Evolutionary conservation across 129 eudicot species (phyloP).

Genomic region (Saussurea involucrata): DNA sequence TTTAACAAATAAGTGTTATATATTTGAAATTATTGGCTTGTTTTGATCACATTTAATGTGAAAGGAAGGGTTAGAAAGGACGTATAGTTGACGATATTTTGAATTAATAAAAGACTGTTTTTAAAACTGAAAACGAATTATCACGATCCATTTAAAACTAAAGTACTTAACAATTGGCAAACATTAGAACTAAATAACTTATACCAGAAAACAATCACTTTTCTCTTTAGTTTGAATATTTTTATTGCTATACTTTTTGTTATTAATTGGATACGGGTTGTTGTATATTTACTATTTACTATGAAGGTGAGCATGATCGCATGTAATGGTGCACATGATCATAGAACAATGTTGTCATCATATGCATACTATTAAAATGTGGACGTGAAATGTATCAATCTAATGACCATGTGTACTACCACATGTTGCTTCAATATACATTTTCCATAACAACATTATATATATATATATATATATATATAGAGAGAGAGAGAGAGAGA

Average conservation of each 20-base stretch:
- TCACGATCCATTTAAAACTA: background rate
- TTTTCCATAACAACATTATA: too few species aligned
- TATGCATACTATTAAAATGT: background rate
- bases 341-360: background rate
- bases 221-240: too few species aligned
- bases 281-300: background rate
- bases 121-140: background rate
- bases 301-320: background rate
- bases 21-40: background rate
- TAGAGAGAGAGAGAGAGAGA: too few species aligned
- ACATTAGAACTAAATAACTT: too few species aligned
- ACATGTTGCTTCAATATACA: background rate
- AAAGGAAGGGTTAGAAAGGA: background rate
- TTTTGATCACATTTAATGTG: background rate
- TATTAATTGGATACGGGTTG: too few species aligned
- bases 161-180: background rate
- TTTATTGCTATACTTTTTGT: background rate
- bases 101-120: too few species aligned
- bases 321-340: background rate
- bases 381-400: background rate
- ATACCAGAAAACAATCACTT: too few species aligned
- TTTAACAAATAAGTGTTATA: background rate
- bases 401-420: background rate
- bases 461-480: too few species aligned
- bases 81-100: background rate